Evolutionary conservation across 1,284 basidiomycete species (phyloP), one percentile per base, ranked within the genome.

Genomic region (Phaffia rhodozyma): DNA sequence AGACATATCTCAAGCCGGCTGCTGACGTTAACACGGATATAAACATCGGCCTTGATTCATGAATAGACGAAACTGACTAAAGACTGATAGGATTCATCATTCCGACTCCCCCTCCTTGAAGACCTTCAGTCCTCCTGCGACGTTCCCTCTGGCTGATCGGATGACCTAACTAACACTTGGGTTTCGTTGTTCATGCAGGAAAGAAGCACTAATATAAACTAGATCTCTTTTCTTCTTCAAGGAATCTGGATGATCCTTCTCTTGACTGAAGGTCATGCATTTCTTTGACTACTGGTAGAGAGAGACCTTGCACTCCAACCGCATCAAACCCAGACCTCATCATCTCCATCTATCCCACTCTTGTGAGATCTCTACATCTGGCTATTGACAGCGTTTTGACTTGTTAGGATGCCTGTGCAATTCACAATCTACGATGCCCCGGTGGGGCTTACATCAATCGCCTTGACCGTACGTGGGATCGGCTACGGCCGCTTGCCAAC

Each of bases 381-480:
- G n/a, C 27, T 23, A 34, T 23, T 29, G 27, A 34, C 1, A 32
- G n/a, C 55, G 16, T 29, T 47, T n/a, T 23, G 38, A 43, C 38
- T 43, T 16, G 5, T 16, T 27, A 5, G 1, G 11, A 58, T 58
- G 57, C 29, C 29, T 47, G 27, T 49, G 30, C 57, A 58, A 30
- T 49, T 58, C 47, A 50, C 18, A 20, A 47, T 58, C 47, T 30
- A 29, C 57, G 57, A 49, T n/a, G 57, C 47, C 47, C 59, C 59
- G 13, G 58, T 58, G n/a, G 68, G 68, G 21, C 54, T 62, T 38
- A 67, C 65, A 23, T 60, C 67, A 52, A 62, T 70, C 60, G 48
- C 60, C 51, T 55, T 70, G 30, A 66, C 66, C 32, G 57, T 70
- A 16, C 32, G 23, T 47, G 13, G 38, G 38, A 18, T 56, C 18